A percentile compares a stretch with the other conserved stretches of the same genome.
These are phyloP conservation scores for Hippophae gyantsensis DNA, from an alignment of 306 rosid genomes.

Conservation along the genomic window DNA sequence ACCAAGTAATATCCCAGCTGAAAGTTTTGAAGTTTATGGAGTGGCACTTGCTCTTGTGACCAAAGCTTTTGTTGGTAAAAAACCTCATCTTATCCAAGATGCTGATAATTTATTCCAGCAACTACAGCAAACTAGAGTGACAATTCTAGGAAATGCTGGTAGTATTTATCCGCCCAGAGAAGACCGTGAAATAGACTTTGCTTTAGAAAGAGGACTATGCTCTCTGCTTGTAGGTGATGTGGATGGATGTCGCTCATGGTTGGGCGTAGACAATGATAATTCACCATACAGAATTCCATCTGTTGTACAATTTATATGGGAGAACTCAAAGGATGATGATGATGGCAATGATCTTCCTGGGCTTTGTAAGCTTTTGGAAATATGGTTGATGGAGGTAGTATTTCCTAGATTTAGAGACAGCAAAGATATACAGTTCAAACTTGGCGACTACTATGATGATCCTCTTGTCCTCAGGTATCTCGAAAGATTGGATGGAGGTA, in stretches of 20 bases:
- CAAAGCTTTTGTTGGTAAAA: constrained; percentile 73
- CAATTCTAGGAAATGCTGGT: constrained; percentile 36
- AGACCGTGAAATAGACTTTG: constrained; percentile 71
- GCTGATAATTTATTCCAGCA: constrained; percentile 86
- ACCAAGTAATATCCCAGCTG: constrained; percentile 90
- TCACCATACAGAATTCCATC: constrained; percentile 80
- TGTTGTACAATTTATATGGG: constrained; percentile 63
- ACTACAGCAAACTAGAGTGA: constrained; percentile 78
- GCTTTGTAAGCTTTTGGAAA: constrained; percentile 82
- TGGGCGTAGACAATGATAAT: constrained; percentile 65
- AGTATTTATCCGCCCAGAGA: constrained; percentile 41
- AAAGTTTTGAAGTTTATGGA: constrained; percentile 92
- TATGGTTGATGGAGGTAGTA: constrained; percentile 90
- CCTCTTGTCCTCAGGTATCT: constrained; percentile 75
- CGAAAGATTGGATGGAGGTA: constrained; percentile 70
- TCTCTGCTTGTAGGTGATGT: constrained; percentile 92
- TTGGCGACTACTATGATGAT: constrained; percentile 93
- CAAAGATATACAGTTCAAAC: constrained; percentile 51
- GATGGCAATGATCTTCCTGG: constrained; percentile 88
- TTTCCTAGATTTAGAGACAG: constrained; percentile 92
- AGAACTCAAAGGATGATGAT: constrained; percentile 65
- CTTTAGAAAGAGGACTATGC: constrained; percentile 91
- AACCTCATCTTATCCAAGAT: constrained; percentile 84
- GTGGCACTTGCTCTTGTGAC: constrained; percentile 97
- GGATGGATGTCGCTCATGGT: constrained; percentile 71